Evolutionary conservation across 805 yeast genomes (phyloP).

Genomic region (Torulaspora indica): DNA sequence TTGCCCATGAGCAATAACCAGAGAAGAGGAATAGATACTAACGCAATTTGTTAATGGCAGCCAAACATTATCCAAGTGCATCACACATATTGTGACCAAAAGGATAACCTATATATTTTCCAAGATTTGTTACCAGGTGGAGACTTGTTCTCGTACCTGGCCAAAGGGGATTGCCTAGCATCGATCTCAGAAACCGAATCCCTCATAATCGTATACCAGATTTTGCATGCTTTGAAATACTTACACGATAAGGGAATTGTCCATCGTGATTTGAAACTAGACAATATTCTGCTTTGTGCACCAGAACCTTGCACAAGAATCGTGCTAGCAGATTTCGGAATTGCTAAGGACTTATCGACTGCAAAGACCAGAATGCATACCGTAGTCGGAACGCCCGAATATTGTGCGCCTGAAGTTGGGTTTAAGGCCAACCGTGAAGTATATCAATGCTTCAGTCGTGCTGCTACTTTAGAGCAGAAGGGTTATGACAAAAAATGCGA

Average conservation of each 20-base stretch:
- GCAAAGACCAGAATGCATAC: conserved; percentile 43
- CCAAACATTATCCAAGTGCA: conserved; percentile 48
- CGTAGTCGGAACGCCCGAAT: conserved; percentile 62
- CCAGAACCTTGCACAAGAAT: conserved; percentile 52
- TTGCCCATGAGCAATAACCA: not conserved
- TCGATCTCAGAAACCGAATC: conserved; percentile 53
- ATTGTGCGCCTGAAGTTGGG: conserved; percentile 68
- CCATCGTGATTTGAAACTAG: conserved; percentile 64
- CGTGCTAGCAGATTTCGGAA: conserved; percentile 67
- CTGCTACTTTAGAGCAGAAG: conserved; percentile 25
- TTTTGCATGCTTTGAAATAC: conserved; percentile 51
- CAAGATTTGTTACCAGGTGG: conserved; percentile 54
- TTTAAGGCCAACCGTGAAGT: conserved; percentile 36
- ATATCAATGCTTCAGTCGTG: conserved; percentile 26
- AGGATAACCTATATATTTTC: conserved; percentile 40
- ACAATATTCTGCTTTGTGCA: conserved; percentile 53
- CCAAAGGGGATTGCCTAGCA: conserved; percentile 38
- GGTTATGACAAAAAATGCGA: conserved; percentile 59
- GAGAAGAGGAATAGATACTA: not conserved
- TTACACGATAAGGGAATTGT: conserved; percentile 52
- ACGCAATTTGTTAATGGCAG: conserved; percentile 18
- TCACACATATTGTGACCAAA: conserved; percentile 31
- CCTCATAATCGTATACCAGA: conserved; percentile 50
- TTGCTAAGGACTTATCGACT: conserved; percentile 38
- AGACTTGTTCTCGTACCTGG: conserved; percentile 53